These are phyloP conservation scores for Amaranthus tricolor DNA, from an alignment of 179 eudicot genomes.

Conservation along the genomic window DNA sequence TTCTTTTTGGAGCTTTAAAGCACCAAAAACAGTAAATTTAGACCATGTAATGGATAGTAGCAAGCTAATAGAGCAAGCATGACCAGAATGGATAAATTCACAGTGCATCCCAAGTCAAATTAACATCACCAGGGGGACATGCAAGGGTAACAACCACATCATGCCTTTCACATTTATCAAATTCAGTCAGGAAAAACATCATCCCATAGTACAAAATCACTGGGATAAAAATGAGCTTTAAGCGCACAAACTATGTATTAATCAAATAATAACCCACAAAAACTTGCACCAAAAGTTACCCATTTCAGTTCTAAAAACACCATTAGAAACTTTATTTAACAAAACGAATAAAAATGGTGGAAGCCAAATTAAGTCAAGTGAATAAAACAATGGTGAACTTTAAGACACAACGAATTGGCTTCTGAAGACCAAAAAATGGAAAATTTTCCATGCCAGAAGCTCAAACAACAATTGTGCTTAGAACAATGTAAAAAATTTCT, in stretches of 20 bases:
- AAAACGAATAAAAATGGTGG: no score
- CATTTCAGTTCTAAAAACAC: no score
- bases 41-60: constrained; percentile 33
- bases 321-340: no score
- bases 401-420: no score
- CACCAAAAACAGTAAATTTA: constrained; percentile 63
- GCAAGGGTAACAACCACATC: background rate
- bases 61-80: constrained; percentile 33
- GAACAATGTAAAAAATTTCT: no score
- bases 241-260: background rate
- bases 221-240: background rate
- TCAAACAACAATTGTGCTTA: no score
- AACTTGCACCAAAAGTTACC: no score
- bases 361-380: no score
- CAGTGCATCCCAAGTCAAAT: constrained; percentile 12
- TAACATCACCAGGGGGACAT: constrained; percentile 14
- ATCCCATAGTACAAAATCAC: background rate
- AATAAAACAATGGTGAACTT: no score
- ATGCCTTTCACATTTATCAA: constrained; percentile 12
- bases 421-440: no score
- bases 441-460: no score
- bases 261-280: no score
- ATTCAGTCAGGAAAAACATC: constrained; percentile 4
- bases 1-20: constrained; percentile 79
- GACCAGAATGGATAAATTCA: constrained; percentile 26